Conservation (phyloP, 2,329 filamentous ascomycete species). For the Aspergillus arachidicola region DNA sequence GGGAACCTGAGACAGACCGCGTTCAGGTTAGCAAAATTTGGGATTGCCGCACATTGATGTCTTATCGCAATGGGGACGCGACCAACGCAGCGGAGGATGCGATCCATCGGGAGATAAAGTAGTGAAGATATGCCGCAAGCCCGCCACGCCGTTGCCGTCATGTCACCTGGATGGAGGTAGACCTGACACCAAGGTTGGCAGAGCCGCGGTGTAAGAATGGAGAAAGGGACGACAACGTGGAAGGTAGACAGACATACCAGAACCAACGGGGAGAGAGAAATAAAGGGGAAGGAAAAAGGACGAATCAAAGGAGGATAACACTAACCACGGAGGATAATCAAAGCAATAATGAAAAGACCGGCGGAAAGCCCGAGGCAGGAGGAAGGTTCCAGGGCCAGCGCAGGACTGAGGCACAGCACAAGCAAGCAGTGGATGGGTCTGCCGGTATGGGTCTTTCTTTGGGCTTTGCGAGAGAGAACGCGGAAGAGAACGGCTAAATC, state of each 20-base stretch:
- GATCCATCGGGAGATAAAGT: constrained; percentile 12
- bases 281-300: background rate
- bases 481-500: constrained; percentile 25
- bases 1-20: constrained; percentile 14
- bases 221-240: background rate
- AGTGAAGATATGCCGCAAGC: constrained; percentile 17
- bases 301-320: constrained; percentile 15
- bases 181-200: constrained; percentile 1
- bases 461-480: constrained; percentile 13
- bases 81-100: constrained; percentile 16
- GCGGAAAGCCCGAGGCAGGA: constrained; percentile 1
- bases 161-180: background rate
- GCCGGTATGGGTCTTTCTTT: constrained; percentile 24
- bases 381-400: constrained; percentile 19
- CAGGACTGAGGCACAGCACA: constrained; percentile 13
- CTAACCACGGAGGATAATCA: constrained; percentile 20
- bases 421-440: constrained; percentile 22
- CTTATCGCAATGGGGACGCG: constrained; percentile 17
- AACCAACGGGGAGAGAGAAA: background rate
- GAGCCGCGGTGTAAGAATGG: background rate
- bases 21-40: constrained; percentile 18
- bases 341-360: constrained; percentile 6
- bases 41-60: background rate
- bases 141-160: constrained; percentile 4
- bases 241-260: background rate